phyloP scores from a whole-genome alignment of 2,329 filamentous ascomycete genomes.

The Fusarium sp. region DNA sequence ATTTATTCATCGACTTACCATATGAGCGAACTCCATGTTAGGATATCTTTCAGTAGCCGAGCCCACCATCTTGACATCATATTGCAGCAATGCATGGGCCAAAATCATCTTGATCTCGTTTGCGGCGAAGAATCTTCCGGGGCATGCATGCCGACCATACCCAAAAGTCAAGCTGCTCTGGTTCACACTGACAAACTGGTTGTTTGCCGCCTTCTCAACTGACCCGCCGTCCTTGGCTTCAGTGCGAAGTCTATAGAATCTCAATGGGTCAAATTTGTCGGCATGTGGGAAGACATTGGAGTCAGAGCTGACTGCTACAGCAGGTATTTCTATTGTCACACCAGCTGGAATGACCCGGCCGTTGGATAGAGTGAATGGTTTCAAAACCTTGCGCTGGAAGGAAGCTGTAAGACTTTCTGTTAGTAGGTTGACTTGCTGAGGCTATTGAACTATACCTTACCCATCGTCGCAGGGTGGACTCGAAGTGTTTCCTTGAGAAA shows the following conservation, averaged over 20 bases:
- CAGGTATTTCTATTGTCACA: not conserved
- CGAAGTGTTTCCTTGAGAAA: constrained; percentile 10
- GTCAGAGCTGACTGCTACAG: not conserved
- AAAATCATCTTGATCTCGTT: not conserved
- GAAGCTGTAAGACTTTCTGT: not conserved
- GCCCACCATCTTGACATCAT: not conserved
- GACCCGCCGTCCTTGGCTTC: not conserved
- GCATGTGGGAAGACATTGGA: not conserved
- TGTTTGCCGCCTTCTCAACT: not conserved
- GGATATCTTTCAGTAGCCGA: not conserved
- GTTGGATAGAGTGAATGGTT: not conserved
- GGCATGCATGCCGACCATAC: not conserved
- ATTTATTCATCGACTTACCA: not conserved
- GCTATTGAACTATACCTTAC: not conserved
- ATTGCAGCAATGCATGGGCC: not conserved
- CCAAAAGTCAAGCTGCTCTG: not conserved
- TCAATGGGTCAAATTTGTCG: not conserved
- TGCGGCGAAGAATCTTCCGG: not conserved
- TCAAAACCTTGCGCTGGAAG: not conserved
- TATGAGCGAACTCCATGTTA: not conserved
- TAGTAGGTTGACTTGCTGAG: accelerated
- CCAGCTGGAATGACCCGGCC: not conserved
- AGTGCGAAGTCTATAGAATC: not conserved
- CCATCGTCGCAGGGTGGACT: not conserved
- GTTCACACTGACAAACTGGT: not conserved